Percentiles rank a stretch among this genome's conserved stretches.
These are phyloP conservation scores for Carex kokanica DNA, from an alignment of 176 grass and related monocot genomes.

Conservation along the genomic window DNA sequence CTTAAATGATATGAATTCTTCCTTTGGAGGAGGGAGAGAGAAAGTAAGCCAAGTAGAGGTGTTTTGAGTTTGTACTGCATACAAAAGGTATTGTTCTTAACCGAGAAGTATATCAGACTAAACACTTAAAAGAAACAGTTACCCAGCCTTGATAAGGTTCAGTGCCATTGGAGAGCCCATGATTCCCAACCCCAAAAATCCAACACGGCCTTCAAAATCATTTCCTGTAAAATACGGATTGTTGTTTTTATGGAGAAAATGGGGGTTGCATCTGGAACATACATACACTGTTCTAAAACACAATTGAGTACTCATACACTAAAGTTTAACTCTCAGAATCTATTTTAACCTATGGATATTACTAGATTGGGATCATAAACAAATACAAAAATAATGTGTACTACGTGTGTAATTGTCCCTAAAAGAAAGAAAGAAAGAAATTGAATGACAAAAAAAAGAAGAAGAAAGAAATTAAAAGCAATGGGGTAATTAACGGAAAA, in stretches of 20 bases:
- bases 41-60: neutral
- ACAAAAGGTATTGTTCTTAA: neutral
- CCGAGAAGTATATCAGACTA: neutral
- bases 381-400: neutral
- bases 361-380: neutral
- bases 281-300: neutral
- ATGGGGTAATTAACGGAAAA: neutral
- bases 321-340: neutral
- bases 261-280: neutral
- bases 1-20: too few species aligned
- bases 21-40: neutral
- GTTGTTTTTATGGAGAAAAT: neutral
- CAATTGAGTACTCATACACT: constrained; percentile 27
- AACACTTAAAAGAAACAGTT: neutral
- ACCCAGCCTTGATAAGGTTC: constrained; percentile 79
- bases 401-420: neutral
- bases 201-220: constrained; percentile 64
- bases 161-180: constrained; percentile 69
- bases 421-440: neutral
- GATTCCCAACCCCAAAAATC: constrained; percentile 78
- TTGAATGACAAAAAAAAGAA: too few species aligned
- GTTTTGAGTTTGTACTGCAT: neutral
- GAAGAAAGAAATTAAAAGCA: neutral
- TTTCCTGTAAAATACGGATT: constrained; percentile 20
- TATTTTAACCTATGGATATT: neutral